Evolutionary conservation across 2,329 filamentous ascomycete genomes (phyloP).

Genomic region (Aspergillus transmontanensis): DNA sequence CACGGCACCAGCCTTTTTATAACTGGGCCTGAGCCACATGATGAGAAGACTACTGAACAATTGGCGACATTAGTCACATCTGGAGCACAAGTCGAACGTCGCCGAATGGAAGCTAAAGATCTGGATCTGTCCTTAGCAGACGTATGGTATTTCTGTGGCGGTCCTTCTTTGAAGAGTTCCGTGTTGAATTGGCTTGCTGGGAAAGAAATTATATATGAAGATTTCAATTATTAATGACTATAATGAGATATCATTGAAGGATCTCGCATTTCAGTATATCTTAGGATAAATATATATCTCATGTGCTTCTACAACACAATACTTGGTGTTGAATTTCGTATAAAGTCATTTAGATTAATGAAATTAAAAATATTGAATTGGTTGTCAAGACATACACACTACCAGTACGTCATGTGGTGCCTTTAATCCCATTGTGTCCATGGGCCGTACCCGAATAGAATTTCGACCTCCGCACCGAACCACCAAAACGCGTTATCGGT

Average conservation of each 20-base stretch:
- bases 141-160: conserved; percentile 64
- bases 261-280: neutral
- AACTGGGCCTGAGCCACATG: conserved; percentile 50
- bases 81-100: conserved; percentile 40
- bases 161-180: conserved; percentile 51
- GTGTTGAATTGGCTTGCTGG: conserved; percentile 58
- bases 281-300: neutral
- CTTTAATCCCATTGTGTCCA: neutral
- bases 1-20: conserved; percentile 63
- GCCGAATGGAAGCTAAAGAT: conserved; percentile 54
- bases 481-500: conserved; percentile 15
- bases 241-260: neutral
- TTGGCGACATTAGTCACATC: conserved; percentile 42
- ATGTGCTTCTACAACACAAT: neutral
- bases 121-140: conserved; percentile 40
- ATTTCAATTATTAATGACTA: conserved; percentile 56
- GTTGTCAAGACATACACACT: neutral
- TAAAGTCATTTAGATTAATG: neutral
- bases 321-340: neutral
- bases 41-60: conserved; percentile 41
- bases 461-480: conserved; percentile 30
- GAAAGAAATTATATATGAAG: conserved; percentile 60
- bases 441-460: neutral
- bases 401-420: neutral
- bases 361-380: neutral